Base-by-base conservation (phyloP, 1,284 basidiomycete genomes). In the Heterobasidion parviporum region DNA sequence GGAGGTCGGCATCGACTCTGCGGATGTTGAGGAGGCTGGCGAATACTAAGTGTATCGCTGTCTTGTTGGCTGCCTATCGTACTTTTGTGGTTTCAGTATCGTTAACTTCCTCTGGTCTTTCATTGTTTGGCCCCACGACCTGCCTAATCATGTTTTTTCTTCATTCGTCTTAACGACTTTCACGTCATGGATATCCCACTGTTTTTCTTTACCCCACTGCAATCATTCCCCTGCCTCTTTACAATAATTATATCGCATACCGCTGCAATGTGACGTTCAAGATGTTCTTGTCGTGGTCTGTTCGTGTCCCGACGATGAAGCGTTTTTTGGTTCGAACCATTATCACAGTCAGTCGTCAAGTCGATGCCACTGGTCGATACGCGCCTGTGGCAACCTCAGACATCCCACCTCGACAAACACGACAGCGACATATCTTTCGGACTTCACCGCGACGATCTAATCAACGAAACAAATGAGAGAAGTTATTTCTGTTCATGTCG, bases 401-500 rank as follows among this genome's bases (percentile, higher is more conserved):
- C 38, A 41, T 41, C 38, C n/a, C 38, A 12, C n/a, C 38, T 41
- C 38, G 3, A 41, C 38, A 10, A n/a, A 41, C 38, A n/a, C n/a
- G 38, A 41, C 38, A 41, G 38, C n/a, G 38, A n/a, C n/a, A 41
- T 41, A 26, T 26, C 26, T 41, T 41, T 12, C 38, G 38, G n/a
- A 3, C 12, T 41, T n/a, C 38, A 10, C 12, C 38, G 5, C 10
- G 10, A 41, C 38, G n/a, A 41, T 12, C n/a, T 12, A 12, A n/a
- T 41, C 38, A n/a, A 41, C 38, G 38, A 41, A 62, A 63, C 76
- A 64, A 64, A 90, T 90, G 87, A 87, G 87, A 76, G 88, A 90
- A 85, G 92, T 95, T 69, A 92, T 95, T 74, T 94, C 92, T 66
- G 74, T 95, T 64, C 91, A 94, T 68, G 90, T 94, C 70, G 92